Evolutionary conservation across 768 basidiomycete genomes (phyloP), one percentile per base, ranked within the genome.

Genomic region (Lanmaoa rubissima): DNA sequence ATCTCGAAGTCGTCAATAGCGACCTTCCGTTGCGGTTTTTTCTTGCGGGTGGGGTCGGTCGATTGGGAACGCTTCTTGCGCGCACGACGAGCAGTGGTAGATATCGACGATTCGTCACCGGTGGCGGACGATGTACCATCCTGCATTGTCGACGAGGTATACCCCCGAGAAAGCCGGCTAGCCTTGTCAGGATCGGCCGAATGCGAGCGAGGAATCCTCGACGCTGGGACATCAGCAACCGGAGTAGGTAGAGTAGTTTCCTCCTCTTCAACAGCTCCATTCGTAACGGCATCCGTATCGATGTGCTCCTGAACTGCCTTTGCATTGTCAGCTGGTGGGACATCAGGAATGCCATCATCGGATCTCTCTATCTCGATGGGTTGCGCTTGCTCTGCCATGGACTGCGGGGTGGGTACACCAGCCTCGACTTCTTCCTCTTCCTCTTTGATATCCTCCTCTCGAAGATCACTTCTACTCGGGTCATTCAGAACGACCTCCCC

Each of bases 1-100:
- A 98, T 92, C 76, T 98, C 94, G 70, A 99, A 99, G 75, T 98
- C 94, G 61, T 92, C 83, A 56, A 98, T 82, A 43, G 78, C 76
- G 35, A 93, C 89, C 73, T 93, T 92, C 51, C 84, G 81, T 54
- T 82, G 73, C 14, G 66, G 57, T 41, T 75, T 86, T 65, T 83
- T 82, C 70, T 72, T 78, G 65, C 82, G 75, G 54, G 69, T 82
- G 36, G 81, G 82, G 44, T 79, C 73, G n/a, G 65, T 69, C 10
- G 79, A 80, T 55, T 75, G 77, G 36, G 76, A 73, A 28, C 83
- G 82, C 63, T 82, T 86, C 74, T 84, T 86, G 41, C 79, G 77
- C 40, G 72, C 66, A 57, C 75, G 73, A 53, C 75, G 65, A 2
- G 74, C 76, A 16, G 78, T 79, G 24, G 83, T 84, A 17, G 86